Percentiles rank a stretch among this genome's conserved stretches.
These are phyloP conservation scores for Apophysomyces trapeziformis DNA, from an alignment of 371 early-diverging fungal species.

Conservation along the genomic window DNA sequence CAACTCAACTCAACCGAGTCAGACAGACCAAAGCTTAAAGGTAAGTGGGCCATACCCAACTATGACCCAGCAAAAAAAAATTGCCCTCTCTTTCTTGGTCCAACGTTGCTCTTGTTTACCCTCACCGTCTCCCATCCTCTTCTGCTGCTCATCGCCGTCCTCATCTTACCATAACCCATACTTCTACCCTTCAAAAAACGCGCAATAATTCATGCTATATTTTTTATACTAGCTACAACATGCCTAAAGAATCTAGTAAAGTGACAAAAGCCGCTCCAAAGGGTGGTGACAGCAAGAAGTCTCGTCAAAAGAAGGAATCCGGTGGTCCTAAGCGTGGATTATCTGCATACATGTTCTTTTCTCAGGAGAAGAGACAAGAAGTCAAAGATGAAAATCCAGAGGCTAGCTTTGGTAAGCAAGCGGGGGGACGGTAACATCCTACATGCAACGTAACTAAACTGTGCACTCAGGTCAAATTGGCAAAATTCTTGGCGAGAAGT, in stretches of 20 bases:
- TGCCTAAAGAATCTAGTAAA: constrained; percentile 37
- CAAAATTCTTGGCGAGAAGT: constrained; percentile 80
- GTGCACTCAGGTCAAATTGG: constrained; percentile 64
- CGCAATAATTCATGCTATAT: constrained; percentile 9
- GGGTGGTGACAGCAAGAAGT: constrained; percentile 38
- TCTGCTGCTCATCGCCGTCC: not conserved
- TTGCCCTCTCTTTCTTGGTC: constrained; percentile 6
- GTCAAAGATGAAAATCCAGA: constrained; percentile 81
- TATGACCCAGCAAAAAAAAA: not conserved
- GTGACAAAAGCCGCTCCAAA: constrained; percentile 20
- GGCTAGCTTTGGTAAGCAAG: constrained; percentile 71
- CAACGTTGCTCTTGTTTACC: not conserved
- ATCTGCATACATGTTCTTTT: constrained; percentile 85
- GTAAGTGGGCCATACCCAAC: constrained; percentile 1
- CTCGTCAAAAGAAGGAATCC: constrained; percentile 60
- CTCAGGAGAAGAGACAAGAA: constrained; percentile 68
- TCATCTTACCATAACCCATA: not conserved
- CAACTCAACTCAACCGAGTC: constrained; percentile 8
- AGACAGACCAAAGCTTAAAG: constrained; percentile 8
- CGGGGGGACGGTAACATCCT: not conserved
- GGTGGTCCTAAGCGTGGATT: constrained; percentile 81
- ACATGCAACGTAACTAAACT: not conserved
- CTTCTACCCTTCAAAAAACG: not conserved
- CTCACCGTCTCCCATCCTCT: not conserved
- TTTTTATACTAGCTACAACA: not conserved